Base-by-base conservation (phyloP, 169 alveolate genomes). In the Amoebophrya sp. region DNA sequence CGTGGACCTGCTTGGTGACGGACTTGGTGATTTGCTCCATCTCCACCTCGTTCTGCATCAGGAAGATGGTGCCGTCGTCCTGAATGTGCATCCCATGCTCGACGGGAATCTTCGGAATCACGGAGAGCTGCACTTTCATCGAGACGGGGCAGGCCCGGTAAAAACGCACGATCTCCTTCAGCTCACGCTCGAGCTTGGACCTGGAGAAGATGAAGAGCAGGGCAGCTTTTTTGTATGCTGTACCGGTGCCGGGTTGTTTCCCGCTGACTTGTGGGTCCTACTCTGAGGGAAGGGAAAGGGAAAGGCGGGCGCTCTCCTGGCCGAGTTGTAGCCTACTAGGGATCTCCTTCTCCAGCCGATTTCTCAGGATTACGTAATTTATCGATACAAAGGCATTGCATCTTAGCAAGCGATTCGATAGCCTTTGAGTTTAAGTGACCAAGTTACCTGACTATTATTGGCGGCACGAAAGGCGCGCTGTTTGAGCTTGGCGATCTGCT, bases 1-100 rank as follows among this genome's bases (percentile, higher is more conserved):
- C 78, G 78, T 58, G 78, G 34, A 58, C 78, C 26, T 13, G 7
- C 23, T 58, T 58, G 4, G 78, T 58, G 78, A 58, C 34, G 7
- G 78, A 13, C 78, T 58, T 58, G 34, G 23, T 29, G 38, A n/a
- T 16, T 10, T 13, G 7, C 4, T 58, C 78, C 78, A 58, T 58
- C 2, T 58, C 78, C 23, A 13, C 39, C 23, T 58, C 34, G 78
- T 58, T 58, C 78, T 58, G 78, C 78, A 58, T 58, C 5, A 58
- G 78, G 38, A 58, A n/a, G 23, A 58, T 58, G 34, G 78, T 58
- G 78, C 78, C 78, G 78, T 58, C 78, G 78, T 58, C 78, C 78
- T 58, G 78, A 29, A 58, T 58, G 78, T 58, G 78, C 78, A 58
- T 58, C 39, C 78, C 78, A 2, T 58, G 78, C 78, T 58, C 78